Base-by-base conservation (phyloP, 192 early-diverging fungal genomes). In the Phycomyces blakesleeanus region DNA sequence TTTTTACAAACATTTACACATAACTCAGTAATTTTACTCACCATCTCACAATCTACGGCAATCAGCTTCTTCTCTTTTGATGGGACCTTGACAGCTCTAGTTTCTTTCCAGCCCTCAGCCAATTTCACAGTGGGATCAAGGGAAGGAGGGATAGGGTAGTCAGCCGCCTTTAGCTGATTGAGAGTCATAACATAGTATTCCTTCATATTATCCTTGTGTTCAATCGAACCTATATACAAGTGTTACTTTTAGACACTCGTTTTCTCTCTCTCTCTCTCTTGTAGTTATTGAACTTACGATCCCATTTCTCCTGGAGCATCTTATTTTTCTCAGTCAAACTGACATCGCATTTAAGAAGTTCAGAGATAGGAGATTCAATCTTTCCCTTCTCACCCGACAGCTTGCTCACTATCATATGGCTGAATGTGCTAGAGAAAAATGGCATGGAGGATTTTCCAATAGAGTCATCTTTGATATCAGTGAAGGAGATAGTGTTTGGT, bases 1-100 rank as follows among this genome's bases (percentile, higher is more conserved):
- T 18, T 39, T 3, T 6, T 8, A 38, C 12, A 39, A 11, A 20
- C 7, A n/a, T 27, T 22, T 2, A 58, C 0, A 26, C 14, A 0
- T 22, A 29, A 5, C 5, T 5, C 7, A 34, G 7, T 34, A 21
- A 42, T n/a, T 11, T 21, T 10, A 39, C 61, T 44, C 67, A 83
- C 79, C 83, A 85, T 85, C 66, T 85, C 84, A 77, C 84, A 85
- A 78, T 85, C 84, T 26, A 85, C 66, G 40, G 80, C 80, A 22
- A 83, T 57, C 63, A 85, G 54, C 5, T 34, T 63, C 44, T 80
- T 79, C 10, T 64, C n/a, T 22, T 29, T 15, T 5, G 51, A 27
- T 0, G 64, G 20, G 22, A 58, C 58, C 1, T 41, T 62, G 9
- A n/a, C 69, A 0, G 72, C 69, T 37, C 59, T 57, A 0, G 83